These are phyloP conservation scores for Aureobasidium sp. DNA, from an alignment of 2,329 filamentous ascomycete genomes.

Conservation along the genomic window DNA sequence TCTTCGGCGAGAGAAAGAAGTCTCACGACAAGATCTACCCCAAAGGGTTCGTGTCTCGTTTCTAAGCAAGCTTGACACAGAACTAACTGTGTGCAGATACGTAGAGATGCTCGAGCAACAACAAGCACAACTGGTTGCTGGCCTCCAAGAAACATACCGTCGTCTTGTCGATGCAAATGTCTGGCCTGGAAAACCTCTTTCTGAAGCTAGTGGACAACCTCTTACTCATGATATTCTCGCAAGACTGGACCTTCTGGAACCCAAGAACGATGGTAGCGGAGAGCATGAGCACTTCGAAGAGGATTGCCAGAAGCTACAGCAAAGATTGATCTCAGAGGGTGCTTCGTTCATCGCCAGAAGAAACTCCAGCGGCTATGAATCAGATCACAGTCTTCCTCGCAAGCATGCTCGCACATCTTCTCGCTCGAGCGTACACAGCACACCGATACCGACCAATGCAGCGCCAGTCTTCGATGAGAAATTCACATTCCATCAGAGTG, in stretches of 20 bases:
- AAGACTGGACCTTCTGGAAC: conserved; percentile 50
- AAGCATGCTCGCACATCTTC: conserved; percentile 28
- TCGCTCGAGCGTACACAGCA: conserved; percentile 27
- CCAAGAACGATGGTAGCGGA: conserved; percentile 38
- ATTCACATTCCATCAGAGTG: conserved; percentile 23
- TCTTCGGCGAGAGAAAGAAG: conserved; percentile 60
- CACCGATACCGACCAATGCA: conserved; percentile 25
- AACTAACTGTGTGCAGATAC: conserved; percentile 37
- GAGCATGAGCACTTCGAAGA: conserved; percentile 53
- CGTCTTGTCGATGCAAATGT: conserved; percentile 45
- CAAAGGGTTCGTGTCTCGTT: conserved; percentile 46
- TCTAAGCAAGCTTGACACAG: conserved; percentile 6
- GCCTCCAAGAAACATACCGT: conserved; percentile 54
- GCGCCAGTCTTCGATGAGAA: conserved; percentile 26
- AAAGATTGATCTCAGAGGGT: conserved; percentile 47
- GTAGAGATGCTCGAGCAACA: conserved; percentile 63
- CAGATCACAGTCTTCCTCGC: conserved; percentile 45
- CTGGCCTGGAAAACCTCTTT: conserved; percentile 50
- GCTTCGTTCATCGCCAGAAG: conserved; percentile 43
- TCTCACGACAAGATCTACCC: conserved; percentile 61
- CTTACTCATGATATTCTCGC: conserved; percentile 59
- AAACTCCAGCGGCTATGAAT: conserved; percentile 51
- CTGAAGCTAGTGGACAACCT: conserved; percentile 49
- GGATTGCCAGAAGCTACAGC: conserved; percentile 49
- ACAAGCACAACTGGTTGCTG: conserved; percentile 54